A percentile compares a stretch with the other conserved stretches of the same genome.
These are phyloP conservation scores for Dioscorea alata DNA, from an alignment of 106 monocot species.

Conservation along the genomic window DNA sequence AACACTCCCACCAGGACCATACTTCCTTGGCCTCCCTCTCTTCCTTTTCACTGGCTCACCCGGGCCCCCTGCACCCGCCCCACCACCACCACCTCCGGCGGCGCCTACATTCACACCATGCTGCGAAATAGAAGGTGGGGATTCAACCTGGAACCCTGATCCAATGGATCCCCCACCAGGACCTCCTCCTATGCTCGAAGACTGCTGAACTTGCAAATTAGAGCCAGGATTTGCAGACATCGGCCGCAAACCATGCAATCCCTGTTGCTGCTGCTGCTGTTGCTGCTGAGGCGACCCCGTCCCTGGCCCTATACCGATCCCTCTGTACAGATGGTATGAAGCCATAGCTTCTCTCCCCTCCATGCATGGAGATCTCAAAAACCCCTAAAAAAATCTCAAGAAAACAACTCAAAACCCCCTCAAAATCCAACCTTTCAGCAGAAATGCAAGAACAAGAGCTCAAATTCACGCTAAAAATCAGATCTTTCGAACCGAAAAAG, in stretches of 20 bases:
- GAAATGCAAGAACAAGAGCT: too few species aligned
- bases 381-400: too few species aligned
- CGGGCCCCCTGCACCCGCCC: not conserved
- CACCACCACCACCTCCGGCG: not conserved
- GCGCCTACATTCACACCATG: too few species aligned
- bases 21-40: conserved; percentile 13
- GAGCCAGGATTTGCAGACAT: not conserved
- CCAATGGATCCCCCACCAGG: not conserved
- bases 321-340: not conserved
- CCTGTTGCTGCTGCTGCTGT: not conserved
- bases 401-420: too few species aligned
- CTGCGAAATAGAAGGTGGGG: not conserved
- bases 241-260: not conserved
- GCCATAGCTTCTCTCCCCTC: conserved; percentile 1
- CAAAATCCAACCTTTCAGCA: too few species aligned
- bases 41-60: conserved; percentile 4
- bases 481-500: too few species aligned
- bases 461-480: too few species aligned
- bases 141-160: not conserved
- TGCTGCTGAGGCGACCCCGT: not conserved
- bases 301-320: not conserved
- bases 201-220: not conserved
- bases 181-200: not conserved
- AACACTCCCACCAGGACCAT: conserved; percentile 1
- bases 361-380: conserved; percentile 1